Evolutionary conservation across 345 rosid species (phyloP).

Genomic region (Gossypium herbaceum): DNA sequence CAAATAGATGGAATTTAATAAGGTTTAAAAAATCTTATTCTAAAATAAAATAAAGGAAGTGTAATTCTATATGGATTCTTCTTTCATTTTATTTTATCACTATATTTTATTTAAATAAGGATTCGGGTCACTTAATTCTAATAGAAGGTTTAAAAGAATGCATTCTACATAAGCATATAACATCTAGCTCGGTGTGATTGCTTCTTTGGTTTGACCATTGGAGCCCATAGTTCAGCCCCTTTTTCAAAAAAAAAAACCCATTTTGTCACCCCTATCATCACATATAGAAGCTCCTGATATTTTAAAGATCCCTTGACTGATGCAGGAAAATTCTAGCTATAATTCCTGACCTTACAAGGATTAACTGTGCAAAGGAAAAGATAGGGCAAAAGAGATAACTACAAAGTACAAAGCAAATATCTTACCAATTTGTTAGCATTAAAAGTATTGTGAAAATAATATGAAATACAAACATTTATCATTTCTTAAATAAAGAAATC

Average conservation of each 20-base stretch:
- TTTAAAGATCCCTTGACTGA: too few species aligned
- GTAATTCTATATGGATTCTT: too few species aligned
- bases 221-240: neutral
- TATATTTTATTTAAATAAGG: too few species aligned
- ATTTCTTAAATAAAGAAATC: neutral
- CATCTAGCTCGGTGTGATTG: neutral
- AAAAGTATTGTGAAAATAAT: neutral
- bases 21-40: too few species aligned
- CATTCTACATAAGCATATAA: neutral
- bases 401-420: neutral
- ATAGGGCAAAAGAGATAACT: too few species aligned
- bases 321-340: neutral
- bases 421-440: neutral
- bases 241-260: neutral
- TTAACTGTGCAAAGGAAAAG: too few species aligned
- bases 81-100: too few species aligned
- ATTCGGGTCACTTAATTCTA: too few species aligned
- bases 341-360: neutral
- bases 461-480: neutral
- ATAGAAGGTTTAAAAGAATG: neutral
- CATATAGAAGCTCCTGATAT: neutral
- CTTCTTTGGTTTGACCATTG: neutral
- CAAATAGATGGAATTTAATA: too few species aligned
- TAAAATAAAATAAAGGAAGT: too few species aligned
- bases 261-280: neutral